Evolutionary conservation across 345 rosid species (phyloP), one percentile per base, ranked within the genome.

Genomic region (Balakata baccata): DNA sequence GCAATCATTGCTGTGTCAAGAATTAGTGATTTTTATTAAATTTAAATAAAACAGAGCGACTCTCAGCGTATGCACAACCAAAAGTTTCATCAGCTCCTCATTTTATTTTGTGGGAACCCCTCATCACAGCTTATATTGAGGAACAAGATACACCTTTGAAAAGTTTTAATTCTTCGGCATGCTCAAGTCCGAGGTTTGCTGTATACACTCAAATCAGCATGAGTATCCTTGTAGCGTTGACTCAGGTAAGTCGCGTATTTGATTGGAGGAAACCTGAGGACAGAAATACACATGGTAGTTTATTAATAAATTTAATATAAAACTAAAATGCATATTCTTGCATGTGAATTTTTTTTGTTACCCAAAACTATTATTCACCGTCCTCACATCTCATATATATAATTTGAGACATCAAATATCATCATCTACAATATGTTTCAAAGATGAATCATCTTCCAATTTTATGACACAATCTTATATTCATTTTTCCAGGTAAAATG

Each of bases 191-290:
- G 41, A 68, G 41, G 52, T 3, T 82, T 75, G n/a, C 68, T 76
- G 85, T 90, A 88, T 37, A 74, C 43, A 45, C 70, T 86, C 50
- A 93, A 80, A 63, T 91, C 91, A 6, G 84, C 86, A 71, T 89
- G 98, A 53, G 77, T 83, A 69, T 90, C 96, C 74, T 77, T 76
- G 82, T 92, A 92, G 3, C 94, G 89, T 78, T 87, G 97, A 79
- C 77, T 74, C 66, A 92, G 83, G 82, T 92, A 94, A 1, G 92
- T 66, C n/a, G 20, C 77, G 39, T 91, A 92, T 81, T 76, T 82
- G 78, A 94, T 92, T 8, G 96, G 87, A 37, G 85, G 81, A 66
- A 77, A 83, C 75, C 83, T 83, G 74, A 56, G 10, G 6, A 56
- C 47, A 46, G 7, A 29, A 29, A 65, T 14, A 46, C 12, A 23